These are phyloP conservation scores for Stagonosporopsis tanaceti DNA, from an alignment of 2,329 filamentous ascomycete genomes.

Conservation along the genomic window DNA sequence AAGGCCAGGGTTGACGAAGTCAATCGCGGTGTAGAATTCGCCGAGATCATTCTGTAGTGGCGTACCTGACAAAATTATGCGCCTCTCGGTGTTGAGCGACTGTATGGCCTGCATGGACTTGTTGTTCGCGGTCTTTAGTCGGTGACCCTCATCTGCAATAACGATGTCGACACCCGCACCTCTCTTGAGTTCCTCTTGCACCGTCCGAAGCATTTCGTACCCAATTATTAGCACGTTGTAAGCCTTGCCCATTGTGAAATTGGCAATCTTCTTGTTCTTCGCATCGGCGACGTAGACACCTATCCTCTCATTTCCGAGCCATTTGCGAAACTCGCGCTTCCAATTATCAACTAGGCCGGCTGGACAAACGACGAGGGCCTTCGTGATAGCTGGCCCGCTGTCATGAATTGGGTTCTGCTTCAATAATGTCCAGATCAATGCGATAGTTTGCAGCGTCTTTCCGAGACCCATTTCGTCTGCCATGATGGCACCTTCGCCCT, in stretches of 20 bases:
- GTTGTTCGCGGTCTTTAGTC: slow-evolving; percentile 73
- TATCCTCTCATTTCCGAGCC: slow-evolving; percentile 74
- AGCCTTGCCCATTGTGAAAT: slow-evolving; percentile 72
- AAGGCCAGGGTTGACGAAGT: slow-evolving; percentile 73
- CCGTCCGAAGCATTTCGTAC: slow-evolving; percentile 72
- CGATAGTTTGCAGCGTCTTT: slow-evolving; percentile 77
- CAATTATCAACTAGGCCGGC: slow-evolving; percentile 77
- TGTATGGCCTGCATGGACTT: slow-evolving; percentile 72
- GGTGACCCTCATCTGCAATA: slow-evolving; percentile 74
- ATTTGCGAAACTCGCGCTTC: slow-evolving; percentile 76
- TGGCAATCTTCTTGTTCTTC: slow-evolving; percentile 67
- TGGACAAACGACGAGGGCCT: slow-evolving; percentile 76
- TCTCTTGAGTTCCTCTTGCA: slow-evolving; percentile 71
- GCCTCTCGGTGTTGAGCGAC: slow-evolving; percentile 66
- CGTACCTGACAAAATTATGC: slow-evolving; percentile 71
- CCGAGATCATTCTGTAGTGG: slow-evolving; percentile 73
- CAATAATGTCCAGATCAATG: slow-evolving; percentile 74
- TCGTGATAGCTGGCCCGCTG: slow-evolving; percentile 68
- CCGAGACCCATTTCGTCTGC: slow-evolving; percentile 80
- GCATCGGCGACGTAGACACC: slow-evolving; percentile 70
- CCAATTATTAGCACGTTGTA: slow-evolving; percentile 78
- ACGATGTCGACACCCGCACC: slow-evolving; percentile 72
- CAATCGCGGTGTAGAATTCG: slow-evolving; percentile 73
- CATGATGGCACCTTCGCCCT: slow-evolving; percentile 73
- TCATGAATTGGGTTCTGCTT: slow-evolving; percentile 74